These are phyloP conservation scores for Phaeotremella skinneri DNA, from an alignment of 768 basidiomycete genomes.

Conservation along the genomic window DNA sequence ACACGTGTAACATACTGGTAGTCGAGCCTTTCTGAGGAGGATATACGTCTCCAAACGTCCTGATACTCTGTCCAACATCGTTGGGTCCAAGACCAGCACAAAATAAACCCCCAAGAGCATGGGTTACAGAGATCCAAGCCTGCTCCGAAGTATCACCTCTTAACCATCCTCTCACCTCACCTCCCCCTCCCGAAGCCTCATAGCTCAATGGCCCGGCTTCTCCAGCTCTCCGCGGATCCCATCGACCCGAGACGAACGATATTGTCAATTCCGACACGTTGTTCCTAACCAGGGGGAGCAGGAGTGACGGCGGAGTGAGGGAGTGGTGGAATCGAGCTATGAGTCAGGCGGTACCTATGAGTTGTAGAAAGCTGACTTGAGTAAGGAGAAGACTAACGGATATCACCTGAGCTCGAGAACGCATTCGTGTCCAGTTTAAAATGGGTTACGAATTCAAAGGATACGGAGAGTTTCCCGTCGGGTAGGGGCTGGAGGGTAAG, in stretches of 20 bases:
- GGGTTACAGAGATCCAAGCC: conserved; percentile 80
- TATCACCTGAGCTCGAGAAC: conserved; percentile 54
- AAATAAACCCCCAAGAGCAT: conserved; percentile 87
- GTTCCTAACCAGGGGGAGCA: conserved; percentile 81
- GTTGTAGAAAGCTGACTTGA: conserved; percentile 38
- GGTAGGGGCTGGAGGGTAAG: conserved; percentile 63
- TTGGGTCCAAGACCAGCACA: conserved; percentile 79
- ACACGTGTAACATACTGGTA: conserved; percentile 22
- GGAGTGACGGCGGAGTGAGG: conserved; percentile 78
- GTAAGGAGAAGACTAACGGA: conserved; percentile 56
- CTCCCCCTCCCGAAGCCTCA: conserved; percentile 74
- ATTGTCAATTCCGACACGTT: conserved; percentile 84
- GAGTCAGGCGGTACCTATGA: background rate
- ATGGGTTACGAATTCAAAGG: conserved; percentile 72
- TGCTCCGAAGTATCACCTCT: conserved; percentile 69
- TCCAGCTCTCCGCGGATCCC: conserved; percentile 83
- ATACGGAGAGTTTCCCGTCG: conserved; percentile 77
- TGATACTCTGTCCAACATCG: conserved; percentile 25
- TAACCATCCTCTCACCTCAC: conserved; percentile 90
- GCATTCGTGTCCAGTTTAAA: conserved; percentile 12
- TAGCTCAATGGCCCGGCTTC: conserved; percentile 63
- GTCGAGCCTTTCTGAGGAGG: conserved; percentile 15
- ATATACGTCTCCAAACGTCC: conserved; percentile 38
- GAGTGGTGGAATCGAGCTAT: conserved; percentile 64
- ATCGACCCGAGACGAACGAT: conserved; percentile 84